phyloP scores from a whole-genome alignment of 164 flowering plant genomes.

The Aristolochia californica region DNA sequence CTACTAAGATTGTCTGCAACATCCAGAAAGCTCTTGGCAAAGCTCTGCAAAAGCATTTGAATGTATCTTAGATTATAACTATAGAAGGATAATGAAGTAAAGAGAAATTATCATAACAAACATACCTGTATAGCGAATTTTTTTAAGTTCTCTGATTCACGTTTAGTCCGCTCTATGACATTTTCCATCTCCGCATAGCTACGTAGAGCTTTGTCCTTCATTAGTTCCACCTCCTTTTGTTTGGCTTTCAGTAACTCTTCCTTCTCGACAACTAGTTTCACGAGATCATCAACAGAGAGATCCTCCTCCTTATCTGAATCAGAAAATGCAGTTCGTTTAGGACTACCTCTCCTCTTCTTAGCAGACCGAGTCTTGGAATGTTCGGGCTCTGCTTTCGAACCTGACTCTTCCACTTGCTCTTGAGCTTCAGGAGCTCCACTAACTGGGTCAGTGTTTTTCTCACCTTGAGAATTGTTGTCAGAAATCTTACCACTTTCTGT shows the following conservation, averaged over 20 bases:
- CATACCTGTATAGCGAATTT: constrained; percentile 87
- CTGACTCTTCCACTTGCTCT: constrained; percentile 30
- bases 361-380: constrained; percentile 13
- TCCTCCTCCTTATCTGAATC: constrained; percentile 76
- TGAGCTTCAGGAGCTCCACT: constrained; percentile 16
- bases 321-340: constrained; percentile 52
- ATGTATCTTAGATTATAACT: not conserved
- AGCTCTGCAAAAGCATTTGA: constrained; percentile 42
- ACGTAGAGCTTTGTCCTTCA: constrained; percentile 75
- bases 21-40: constrained; percentile 76
- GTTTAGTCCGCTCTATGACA: constrained; percentile 63
- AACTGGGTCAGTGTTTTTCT: constrained; percentile 6
- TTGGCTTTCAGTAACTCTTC: constrained; percentile 49
- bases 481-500: not conserved
- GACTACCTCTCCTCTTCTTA: constrained; percentile 26
- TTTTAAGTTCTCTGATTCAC: constrained; percentile 77
- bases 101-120: not conserved
- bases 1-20: constrained; percentile 91
- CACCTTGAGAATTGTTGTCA: constrained; percentile 2
- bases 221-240: constrained; percentile 44
- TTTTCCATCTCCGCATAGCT: constrained; percentile 83
- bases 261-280: constrained; percentile 70
- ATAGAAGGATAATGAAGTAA: not conserved
- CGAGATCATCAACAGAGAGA: constrained; percentile 53
- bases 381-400: constrained; percentile 24